These are phyloP conservation scores for Castanospermum australe DNA, from an alignment of 306 rosid species.

Conservation along the genomic window DNA sequence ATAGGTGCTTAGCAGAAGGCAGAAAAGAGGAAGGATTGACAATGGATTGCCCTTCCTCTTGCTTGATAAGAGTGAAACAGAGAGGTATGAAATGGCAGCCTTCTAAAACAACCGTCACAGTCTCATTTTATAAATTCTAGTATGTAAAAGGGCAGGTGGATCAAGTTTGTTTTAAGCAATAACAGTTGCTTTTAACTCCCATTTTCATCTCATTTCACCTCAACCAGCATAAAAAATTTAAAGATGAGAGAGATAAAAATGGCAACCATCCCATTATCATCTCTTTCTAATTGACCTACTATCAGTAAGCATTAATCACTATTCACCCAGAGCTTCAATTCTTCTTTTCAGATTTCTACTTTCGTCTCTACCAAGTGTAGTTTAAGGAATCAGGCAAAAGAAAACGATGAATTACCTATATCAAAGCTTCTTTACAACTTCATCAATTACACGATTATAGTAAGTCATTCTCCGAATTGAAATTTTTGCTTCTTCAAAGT, in stretches of 20 bases:
- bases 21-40: neutral
- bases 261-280: neutral
- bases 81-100: neutral
- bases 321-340: slow-evolving; percentile 11
- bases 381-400: neutral
- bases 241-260: neutral
- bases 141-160: neutral
- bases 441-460: slow-evolving; percentile 79
- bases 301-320: neutral
- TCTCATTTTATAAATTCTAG: neutral
- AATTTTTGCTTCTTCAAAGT: slow-evolving; percentile 64
- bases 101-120: neutral
- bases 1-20: neutral
- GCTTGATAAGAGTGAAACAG: neutral
- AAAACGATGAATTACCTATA: slow-evolving; percentile 36
- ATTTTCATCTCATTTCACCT: neutral
- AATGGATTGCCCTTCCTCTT: neutral
- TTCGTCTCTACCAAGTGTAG: slow-evolving; percentile 10
- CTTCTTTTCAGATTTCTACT: neutral
- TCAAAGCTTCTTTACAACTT: slow-evolving; percentile 67
- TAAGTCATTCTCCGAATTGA: slow-evolving; percentile 77
- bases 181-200: neutral
- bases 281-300: slow-evolving; percentile 1
- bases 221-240: neutral
- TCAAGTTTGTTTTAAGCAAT: neutral